Evolutionary conservation across 768 basidiomycete genomes (phyloP).

Genomic region (Boletus huronensis): DNA sequence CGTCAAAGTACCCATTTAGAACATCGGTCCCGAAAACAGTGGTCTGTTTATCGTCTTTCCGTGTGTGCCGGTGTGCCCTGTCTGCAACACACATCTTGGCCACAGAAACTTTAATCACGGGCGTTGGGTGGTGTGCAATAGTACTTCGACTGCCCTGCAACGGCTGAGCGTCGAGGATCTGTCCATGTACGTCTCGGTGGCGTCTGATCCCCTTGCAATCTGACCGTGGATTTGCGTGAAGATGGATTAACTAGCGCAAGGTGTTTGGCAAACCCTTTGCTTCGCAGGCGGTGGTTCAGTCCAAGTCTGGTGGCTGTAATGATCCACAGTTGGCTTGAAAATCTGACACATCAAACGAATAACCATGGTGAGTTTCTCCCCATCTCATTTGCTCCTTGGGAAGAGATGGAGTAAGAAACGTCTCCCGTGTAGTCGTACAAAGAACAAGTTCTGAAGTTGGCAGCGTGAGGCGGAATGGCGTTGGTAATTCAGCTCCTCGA

Average conservation of each 20-base stretch:
- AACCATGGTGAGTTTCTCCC: constrained; percentile 54
- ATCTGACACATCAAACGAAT: constrained; percentile 77
- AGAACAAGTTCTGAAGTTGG: constrained; percentile 62
- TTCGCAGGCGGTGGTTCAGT: constrained; percentile 70
- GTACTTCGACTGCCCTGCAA: constrained; percentile 43
- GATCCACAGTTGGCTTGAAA: constrained; percentile 80
- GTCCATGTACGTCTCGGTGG: constrained; percentile 44
- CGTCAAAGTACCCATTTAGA: too few relatives aligned
- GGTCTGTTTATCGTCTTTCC: constrained; percentile 47
- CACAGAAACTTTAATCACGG: constrained; percentile 65
- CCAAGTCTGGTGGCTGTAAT: constrained; percentile 74
- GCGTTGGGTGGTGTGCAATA: constrained; percentile 71
- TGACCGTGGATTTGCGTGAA: constrained; percentile 19
- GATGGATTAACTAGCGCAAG: constrained; percentile 75
- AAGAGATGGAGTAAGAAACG: constrained; percentile 12
- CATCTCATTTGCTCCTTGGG: not conserved
- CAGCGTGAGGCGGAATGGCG: constrained; percentile 43
- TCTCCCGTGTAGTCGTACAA: constrained; percentile 49
- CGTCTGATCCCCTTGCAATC: not conserved
- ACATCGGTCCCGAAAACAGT: too few relatives aligned
- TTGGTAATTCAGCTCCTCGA: not conserved
- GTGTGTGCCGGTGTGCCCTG: constrained; percentile 20
- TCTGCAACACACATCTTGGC: constrained; percentile 7
- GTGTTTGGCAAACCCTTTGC: constrained; percentile 72
- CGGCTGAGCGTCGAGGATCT: constrained; percentile 71